These are phyloP conservation scores for Alternaria tenuissima DNA, from an alignment of 2,329 filamentous ascomycete species.

Conservation along the genomic window DNA sequence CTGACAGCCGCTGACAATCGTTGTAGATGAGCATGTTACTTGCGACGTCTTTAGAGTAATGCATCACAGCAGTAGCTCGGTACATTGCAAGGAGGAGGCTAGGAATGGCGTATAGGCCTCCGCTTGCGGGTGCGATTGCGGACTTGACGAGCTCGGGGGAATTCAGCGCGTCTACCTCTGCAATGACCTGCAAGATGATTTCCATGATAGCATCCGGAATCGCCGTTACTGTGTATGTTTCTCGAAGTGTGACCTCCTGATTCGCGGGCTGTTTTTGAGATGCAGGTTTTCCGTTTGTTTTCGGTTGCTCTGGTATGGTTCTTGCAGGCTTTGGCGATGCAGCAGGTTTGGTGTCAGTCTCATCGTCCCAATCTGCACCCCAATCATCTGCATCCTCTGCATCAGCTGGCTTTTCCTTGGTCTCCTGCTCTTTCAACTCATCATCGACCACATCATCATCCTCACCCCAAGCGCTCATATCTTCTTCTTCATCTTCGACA, in stretches of 20 bases:
- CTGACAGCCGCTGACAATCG: conserved; percentile 66
- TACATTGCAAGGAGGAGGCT: conserved; percentile 80
- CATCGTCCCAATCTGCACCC: conserved; percentile 78
- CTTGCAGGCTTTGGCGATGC: conserved; percentile 18
- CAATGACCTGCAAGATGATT: conserved; percentile 65
- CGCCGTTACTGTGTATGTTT: conserved; percentile 87
- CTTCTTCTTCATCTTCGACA: conserved; percentile 59
- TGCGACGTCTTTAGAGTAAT: conserved; percentile 69
- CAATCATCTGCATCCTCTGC: conserved; percentile 70
- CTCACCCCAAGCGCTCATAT: conserved; percentile 59
- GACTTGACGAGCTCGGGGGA: conserved; percentile 55
- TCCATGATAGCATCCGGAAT: conserved; percentile 81
- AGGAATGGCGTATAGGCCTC: conserved; percentile 75
- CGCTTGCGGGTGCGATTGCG: conserved; percentile 71
- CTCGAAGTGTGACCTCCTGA: conserved; percentile 78
- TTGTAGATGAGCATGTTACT: conserved; percentile 73
- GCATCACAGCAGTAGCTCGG: conserved; percentile 76
- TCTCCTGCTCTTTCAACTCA: conserved; percentile 30
- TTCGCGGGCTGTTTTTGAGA: conserved; percentile 37
- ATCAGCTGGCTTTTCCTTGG: conserved; percentile 47
- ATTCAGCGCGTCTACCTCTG: conserved; percentile 63
- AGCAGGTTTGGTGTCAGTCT: conserved; percentile 48
- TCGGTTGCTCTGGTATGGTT: conserved; percentile 40
- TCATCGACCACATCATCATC: conserved; percentile 45
- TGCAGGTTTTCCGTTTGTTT: conserved; percentile 41